Evolutionary conservation across 1,284 basidiomycete species (phyloP), one percentile per base, ranked within the genome.

Genomic region (Trichosporon sp.): DNA sequence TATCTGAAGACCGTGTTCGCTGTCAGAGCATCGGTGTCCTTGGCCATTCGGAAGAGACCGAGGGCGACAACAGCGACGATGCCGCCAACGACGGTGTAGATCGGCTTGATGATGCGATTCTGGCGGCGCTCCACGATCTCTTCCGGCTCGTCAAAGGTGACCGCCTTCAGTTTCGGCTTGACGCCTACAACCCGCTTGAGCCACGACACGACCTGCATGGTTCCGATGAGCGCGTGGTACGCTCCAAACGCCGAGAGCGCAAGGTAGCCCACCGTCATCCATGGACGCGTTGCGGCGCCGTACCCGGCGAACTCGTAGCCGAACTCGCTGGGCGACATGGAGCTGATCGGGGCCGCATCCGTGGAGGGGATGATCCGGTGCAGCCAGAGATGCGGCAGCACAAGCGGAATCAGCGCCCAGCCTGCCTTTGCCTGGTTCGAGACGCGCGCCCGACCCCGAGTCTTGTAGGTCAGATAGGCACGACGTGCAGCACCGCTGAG

Each of bases 231-330:
- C 4, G 65, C 67, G 58, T 79, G 77, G 64, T 66, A 74, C 11
- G 65, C 56, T 8, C 65, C 73, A 2, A 69, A 59, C 0, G 66
- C 71, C 0, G 73, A 64, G 23, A 79, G 62, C 0, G 49, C 56
- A 3, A 73, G 62, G 59, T 76, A 77, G 7, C 65, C 65, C 56
- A 65, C 58, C 57, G 29, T 63, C 61, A 65, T 72, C 65, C 66
- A 68, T 11, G 66, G 63, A n/a, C 64, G 54, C 16, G 63, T 67
- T 2, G 54, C 58, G 21, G 77, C 56, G 5, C 72, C 71, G 67
- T 75, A 75, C 1, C 71, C 73, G 9, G 75, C 76, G 62, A 75
- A 79, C 40, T 78, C 74, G 66, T 73, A 78, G 4, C 71, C 74
- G 4, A 79, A 67, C 61, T 80, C 78, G 16, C 66, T 65, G 10